These are phyloP conservation scores for Coniochaeta prunicola DNA, from an alignment of 2,329 filamentous ascomycete genomes.

Conservation along the genomic window DNA sequence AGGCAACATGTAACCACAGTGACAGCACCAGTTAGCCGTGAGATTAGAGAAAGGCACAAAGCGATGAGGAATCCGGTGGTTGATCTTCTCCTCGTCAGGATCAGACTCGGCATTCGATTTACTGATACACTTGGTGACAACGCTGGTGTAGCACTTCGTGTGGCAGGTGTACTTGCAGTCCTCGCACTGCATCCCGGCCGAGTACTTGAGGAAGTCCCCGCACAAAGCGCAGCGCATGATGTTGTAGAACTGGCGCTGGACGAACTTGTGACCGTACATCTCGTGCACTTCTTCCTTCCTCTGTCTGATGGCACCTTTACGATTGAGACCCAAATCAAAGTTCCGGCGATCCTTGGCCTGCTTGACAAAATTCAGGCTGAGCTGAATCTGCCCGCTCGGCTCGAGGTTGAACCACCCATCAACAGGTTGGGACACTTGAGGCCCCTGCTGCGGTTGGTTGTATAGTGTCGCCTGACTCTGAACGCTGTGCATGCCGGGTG, in stretches of 20 bases:
- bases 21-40: conserved; percentile 98
- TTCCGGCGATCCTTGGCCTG: conserved; percentile 70
- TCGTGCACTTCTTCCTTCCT: conserved; percentile 98
- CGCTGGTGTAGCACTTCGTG: conserved; percentile 91
- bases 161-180: conserved; percentile 99
- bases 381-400: conserved; percentile 84
- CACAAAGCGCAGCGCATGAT: conserved; percentile 99
- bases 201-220: conserved; percentile 97
- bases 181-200: conserved; percentile 96
- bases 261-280: conserved; percentile 98
- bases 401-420: conserved; percentile 97
- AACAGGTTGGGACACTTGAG: conserved; percentile 55
- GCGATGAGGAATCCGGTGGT: conserved; percentile 95
- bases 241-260: conserved; percentile 99
- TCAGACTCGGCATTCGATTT: conserved; percentile 98
- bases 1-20: conserved; percentile 92
- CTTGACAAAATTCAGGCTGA: conserved; percentile 88
- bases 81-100: conserved; percentile 98
- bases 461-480: conserved; percentile 15
- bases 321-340: conserved; percentile 74
- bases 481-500: conserved; percentile 25
- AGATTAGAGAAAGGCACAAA: conserved; percentile 97
- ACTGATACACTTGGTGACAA: conserved; percentile 99
- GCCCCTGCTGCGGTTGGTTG: conserved; percentile 30
- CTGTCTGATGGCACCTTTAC: conserved; percentile 93